A percentile compares a stretch with the other conserved stretches of the same genome.
These are phyloP conservation scores for Skeletonema potamos DNA, from an alignment of 108 stramenopile species.

Conservation along the genomic window DNA sequence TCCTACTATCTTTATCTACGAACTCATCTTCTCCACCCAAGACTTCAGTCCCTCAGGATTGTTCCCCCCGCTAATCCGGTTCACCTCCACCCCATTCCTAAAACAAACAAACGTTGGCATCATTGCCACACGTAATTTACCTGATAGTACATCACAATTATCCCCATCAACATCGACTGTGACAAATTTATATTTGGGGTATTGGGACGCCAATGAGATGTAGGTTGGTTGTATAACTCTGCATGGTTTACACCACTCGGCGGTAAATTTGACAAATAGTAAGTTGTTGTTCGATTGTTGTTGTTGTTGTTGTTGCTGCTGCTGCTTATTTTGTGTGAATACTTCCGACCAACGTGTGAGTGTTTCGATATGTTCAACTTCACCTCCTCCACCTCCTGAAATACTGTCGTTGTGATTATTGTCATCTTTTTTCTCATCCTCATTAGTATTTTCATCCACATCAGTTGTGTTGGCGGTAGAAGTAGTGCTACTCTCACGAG, in stretches of 20 bases:
- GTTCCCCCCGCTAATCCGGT: constrained; percentile 41
- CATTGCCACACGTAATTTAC: constrained; percentile 61
- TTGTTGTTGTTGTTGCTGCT: not conserved
- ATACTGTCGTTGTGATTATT: not conserved
- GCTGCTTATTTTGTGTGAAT: not conserved
- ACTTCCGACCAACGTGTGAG: constrained; percentile 12
- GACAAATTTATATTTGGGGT: constrained; percentile 18
- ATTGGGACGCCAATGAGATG: constrained; percentile 42
- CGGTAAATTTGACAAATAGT: constrained; percentile 81
- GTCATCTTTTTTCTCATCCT: not conserved
- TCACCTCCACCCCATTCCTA: constrained; percentile 31
- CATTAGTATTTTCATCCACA: not conserved
- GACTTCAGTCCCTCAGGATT: constrained; percentile 14
- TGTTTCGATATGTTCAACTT: constrained; percentile 13
- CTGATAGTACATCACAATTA: constrained; percentile 70
- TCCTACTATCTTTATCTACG: not conserved
- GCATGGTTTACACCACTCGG: constrained; percentile 89
- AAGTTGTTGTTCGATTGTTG: not conserved
- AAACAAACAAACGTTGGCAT: constrained; percentile 88
- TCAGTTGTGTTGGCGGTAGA: not conserved
- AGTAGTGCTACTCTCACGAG: constrained; percentile 5
- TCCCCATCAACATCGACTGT: constrained; percentile 79
- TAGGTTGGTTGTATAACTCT: constrained; percentile 71
- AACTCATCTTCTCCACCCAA: constrained; percentile 32
- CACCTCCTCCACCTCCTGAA: not conserved